Percentiles rank a stretch among this genome's conserved stretches.
phyloP scores from a whole-genome alignment of 805 yeast genomes.

The Lipomyces yamanashiensis region DNA sequence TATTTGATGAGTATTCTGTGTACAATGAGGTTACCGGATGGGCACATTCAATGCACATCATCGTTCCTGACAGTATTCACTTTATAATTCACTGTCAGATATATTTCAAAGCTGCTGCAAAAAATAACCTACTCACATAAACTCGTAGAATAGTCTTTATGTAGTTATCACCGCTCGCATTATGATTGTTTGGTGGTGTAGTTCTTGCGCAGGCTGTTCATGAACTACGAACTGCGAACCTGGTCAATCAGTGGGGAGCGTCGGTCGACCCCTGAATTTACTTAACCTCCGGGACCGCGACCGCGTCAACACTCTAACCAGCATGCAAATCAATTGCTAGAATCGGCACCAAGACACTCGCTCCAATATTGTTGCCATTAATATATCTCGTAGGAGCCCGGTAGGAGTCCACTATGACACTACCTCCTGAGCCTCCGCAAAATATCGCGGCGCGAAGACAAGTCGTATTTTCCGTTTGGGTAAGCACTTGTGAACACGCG shows the following conservation, averaged over 20 bases:
- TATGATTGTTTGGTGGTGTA: too few species aligned
- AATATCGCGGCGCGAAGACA: constrained; percentile 21
- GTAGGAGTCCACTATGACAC: not conserved
- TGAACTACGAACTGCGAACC: not conserved
- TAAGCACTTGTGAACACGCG: constrained; percentile 1
- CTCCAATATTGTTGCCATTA: too few species aligned
- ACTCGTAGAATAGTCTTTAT: too few species aligned
- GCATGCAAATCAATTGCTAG: too few species aligned
- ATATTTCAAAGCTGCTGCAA: too few species aligned
- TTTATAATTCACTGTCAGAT: too few species aligned
- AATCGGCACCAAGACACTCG: too few species aligned
- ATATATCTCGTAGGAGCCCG: not conserved
- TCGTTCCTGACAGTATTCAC: constrained; percentile 40
- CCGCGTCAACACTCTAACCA: too few species aligned
- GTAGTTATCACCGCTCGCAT: too few species aligned
- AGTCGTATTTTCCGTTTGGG: constrained; percentile 37
- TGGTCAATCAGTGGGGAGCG: not conserved
- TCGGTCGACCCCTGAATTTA: not conserved
- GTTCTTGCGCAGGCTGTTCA: not conserved
- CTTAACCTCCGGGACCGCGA: not conserved
- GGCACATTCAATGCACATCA: constrained; percentile 93
- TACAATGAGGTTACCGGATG: constrained; percentile 66
- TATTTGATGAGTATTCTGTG: constrained; percentile 73
- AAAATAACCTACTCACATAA: too few species aligned
- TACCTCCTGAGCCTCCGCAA: constrained; percentile 17